These are phyloP conservation scores for Tuber microsphaerosporum DNA, from an alignment of 495 filamentous ascomycete genomes.

Conservation along the genomic window DNA sequence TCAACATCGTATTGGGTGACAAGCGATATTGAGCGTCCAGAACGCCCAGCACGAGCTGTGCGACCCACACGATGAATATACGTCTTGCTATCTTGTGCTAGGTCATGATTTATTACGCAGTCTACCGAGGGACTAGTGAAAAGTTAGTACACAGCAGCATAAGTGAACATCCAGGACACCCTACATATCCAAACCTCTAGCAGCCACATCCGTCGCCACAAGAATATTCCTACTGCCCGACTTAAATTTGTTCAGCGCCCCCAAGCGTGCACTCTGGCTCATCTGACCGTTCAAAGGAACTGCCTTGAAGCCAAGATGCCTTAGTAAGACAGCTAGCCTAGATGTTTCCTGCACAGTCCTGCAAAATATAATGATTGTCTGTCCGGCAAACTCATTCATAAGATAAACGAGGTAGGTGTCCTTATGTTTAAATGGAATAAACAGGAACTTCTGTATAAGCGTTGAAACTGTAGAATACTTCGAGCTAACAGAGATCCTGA, in stretches of 20 bases:
- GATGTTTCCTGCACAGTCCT: conserved; percentile 90
- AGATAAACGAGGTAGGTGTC: conserved; percentile 83
- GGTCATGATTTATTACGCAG: conserved; percentile 77
- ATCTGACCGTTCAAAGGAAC: conserved; percentile 90
- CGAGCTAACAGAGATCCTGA: conserved; percentile 64
- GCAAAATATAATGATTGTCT: conserved; percentile 80
- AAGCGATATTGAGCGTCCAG: conserved; percentile 70
- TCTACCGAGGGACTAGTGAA: conserved; percentile 62
- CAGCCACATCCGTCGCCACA: conserved; percentile 92
- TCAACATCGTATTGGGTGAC: conserved; percentile 92
- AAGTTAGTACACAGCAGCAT: background rate
- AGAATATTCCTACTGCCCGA: conserved; percentile 69
- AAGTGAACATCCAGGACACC: background rate
- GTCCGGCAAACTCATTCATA: conserved; percentile 74
- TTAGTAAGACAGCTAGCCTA: conserved; percentile 70
- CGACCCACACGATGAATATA: conserved; percentile 94
- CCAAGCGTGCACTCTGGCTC: conserved; percentile 73
- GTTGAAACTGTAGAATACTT: conserved; percentile 87
- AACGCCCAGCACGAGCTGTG: conserved; percentile 83
- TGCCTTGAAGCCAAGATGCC: conserved; percentile 71
- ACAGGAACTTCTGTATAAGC: conserved; percentile 70
- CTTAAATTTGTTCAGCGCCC: conserved; percentile 80
- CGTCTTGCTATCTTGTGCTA: conserved; percentile 61
- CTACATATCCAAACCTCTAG: conserved; percentile 81
- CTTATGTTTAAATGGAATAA: conserved; percentile 84